These are phyloP conservation scores for Ogataea pilisensis DNA, from an alignment of 805 yeast species.

Conservation along the genomic window DNA sequence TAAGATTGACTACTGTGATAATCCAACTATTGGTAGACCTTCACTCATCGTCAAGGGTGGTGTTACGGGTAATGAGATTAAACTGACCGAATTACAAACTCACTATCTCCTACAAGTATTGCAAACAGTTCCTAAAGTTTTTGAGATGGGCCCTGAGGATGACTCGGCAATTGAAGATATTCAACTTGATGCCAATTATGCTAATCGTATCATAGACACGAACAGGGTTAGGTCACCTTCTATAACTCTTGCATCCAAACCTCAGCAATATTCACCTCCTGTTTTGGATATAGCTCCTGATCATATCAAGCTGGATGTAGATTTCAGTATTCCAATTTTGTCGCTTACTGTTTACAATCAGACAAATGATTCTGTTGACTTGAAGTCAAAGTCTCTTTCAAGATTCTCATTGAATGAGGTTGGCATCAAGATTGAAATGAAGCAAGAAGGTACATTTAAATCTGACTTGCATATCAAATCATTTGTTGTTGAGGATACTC, in stretches of 20 bases:
- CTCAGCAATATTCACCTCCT: not conserved
- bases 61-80: conserved; percentile 58
- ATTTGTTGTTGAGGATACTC: conserved; percentile 71
- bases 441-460: conserved; percentile 49
- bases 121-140: conserved; percentile 51
- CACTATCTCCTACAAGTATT: conserved; percentile 51
- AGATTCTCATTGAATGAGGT: conserved; percentile 57
- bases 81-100: conserved; percentile 71
- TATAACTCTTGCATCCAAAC: conserved; percentile 6
- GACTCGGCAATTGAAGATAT: conserved; percentile 44
- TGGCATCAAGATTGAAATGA: conserved; percentile 46
- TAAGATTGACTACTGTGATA: conserved; percentile 52
- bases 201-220: conserved; percentile 44
- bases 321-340: conserved; percentile 58
- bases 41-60: conserved; percentile 49
- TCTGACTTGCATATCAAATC: conserved; percentile 66
- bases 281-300: conserved; percentile 22
- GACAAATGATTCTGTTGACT: conserved; percentile 35
- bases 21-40: conserved; percentile 37
- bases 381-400: conserved; percentile 46
- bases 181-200: conserved; percentile 61
- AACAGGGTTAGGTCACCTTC: conserved; percentile 7
- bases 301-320: conserved; percentile 37
- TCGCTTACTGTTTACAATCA: conserved; percentile 57
- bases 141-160: conserved; percentile 41